Evolutionary conservation across 1,284 basidiomycete species (phyloP), one percentile per base, ranked within the genome.

Genomic region (Earliella scabrosa): DNA sequence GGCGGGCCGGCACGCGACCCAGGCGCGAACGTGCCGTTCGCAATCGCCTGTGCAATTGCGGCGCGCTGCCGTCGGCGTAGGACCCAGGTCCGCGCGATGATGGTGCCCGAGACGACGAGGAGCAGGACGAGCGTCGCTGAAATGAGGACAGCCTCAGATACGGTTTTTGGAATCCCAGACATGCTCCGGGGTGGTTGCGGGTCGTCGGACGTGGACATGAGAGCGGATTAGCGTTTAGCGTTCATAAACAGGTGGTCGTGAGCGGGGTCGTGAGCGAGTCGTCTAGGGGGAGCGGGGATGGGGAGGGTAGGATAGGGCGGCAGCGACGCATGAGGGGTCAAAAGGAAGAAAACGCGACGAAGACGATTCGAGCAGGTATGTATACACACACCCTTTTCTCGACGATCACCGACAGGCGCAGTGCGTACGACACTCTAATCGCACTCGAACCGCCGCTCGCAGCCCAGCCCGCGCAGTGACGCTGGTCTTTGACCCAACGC

Each of bases 81-180:
- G 41, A 85, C 61, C 56, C 85, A 75, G 11, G 85, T 86, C 29
- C 86, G 83, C 50, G 80, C 60, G 60, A 88, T 78, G 63, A 88
- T 86, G 20, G 83, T 83, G 4, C 78, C 79, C 10, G 83, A 86
- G n/a, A 88, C 80, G 45, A 77, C 73, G 26, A 88, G 77, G n/a
- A 88, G 79, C 26, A 88, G 78, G 54, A 87, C 76, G 39, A 88
- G 78, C 2, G 86, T 88, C 2, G 86, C 85, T 73, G 51, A 13
- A 45, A 50, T 50, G 41, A 56, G 45, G 16, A 54, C 43, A 6
- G 49, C 52, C 46, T 60, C 50, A 61, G 53, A 31, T 31, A 31
- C 44, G 20, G 52, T 47, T 21, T 24, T 46, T 34, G 51, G 44
- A 13, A 61, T 23, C 41, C 47, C 50, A 35, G 29, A 44, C 46